A percentile compares a stretch with the other conserved stretches of the same genome.
phyloP scores from a whole-genome alignment of 805 yeast genomes.

The Wickerhamomyces ciferrii region DNA sequence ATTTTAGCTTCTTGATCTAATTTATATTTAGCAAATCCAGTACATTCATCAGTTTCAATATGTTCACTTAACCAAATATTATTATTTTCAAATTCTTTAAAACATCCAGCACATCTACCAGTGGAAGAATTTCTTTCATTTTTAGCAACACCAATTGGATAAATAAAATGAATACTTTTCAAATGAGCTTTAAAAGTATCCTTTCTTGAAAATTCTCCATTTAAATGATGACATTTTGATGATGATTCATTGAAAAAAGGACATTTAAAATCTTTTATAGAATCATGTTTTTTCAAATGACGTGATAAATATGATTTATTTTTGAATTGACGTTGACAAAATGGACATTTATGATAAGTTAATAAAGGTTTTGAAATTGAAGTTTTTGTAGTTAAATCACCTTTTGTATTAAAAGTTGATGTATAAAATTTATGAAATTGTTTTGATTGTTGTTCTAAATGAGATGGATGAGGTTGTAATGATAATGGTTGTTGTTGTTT shows the following conservation, averaged over 20 bases:
- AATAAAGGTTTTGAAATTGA: slow-evolving; percentile 7
- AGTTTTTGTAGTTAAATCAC: background rate
- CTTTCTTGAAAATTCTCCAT: slow-evolving; percentile 72
- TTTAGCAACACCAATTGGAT: slow-evolving; percentile 68
- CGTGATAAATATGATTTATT: slow-evolving; percentile 80
- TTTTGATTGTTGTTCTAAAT: slow-evolving; percentile 2
- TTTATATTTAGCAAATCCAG: slow-evolving; percentile 9
- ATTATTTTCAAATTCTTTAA: slow-evolving; percentile 46
- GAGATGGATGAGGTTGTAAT: slow-evolving; percentile 1
- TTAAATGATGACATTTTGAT: slow-evolving; percentile 50
- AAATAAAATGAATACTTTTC: slow-evolving; percentile 71
- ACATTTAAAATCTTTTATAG: slow-evolving; percentile 70
- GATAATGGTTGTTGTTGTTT: background rate
- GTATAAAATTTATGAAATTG: slow-evolving; percentile 18
- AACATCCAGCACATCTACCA: slow-evolving; percentile 71
- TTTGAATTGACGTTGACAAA: slow-evolving; percentile 65
- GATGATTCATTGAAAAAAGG: slow-evolving; percentile 51
- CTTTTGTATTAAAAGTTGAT: background rate
- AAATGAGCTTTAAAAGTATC: slow-evolving; percentile 79
- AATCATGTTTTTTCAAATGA: slow-evolving; percentile 78
- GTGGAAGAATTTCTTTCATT: slow-evolving; percentile 50
- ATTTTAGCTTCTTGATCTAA: too few species aligned
- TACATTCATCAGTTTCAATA: slow-evolving; percentile 55
- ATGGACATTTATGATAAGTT: slow-evolving; percentile 41
- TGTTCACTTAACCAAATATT: slow-evolving; percentile 67